A percentile compares a stretch with the other conserved stretches of the same genome.
phyloP scores from a whole-genome alignment of 805 yeast species.

The Wickerhamiella qilinensis region DNA sequence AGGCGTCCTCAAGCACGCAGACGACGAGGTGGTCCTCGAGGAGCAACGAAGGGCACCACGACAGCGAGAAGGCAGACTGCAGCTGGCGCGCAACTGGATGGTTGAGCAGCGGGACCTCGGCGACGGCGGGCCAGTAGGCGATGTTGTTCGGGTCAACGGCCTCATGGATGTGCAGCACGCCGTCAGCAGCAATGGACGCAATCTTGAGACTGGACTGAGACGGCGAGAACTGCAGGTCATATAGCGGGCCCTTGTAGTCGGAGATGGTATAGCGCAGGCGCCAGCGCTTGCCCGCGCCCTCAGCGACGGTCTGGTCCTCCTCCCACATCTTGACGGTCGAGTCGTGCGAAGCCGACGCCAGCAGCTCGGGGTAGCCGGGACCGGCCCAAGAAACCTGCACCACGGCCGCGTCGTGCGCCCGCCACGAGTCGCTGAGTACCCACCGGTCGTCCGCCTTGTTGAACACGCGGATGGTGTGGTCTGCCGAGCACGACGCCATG shows the following conservation, averaged over 20 bases:
- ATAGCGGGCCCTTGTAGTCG: slow-evolving; percentile 77
- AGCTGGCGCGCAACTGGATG: slow-evolving; percentile 64
- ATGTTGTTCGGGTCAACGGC: slow-evolving; percentile 82
- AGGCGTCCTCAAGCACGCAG: slow-evolving; percentile 75
- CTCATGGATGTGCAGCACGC: slow-evolving; percentile 69
- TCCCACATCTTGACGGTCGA: slow-evolving; percentile 83
- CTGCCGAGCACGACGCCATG: slow-evolving; percentile 88
- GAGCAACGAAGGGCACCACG: slow-evolving; percentile 85
- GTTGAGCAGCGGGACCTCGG: slow-evolving; percentile 44
- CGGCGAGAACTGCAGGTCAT: slow-evolving; percentile 83
- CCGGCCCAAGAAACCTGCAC: slow-evolving; percentile 82
- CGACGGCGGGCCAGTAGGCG: slow-evolving; percentile 61
- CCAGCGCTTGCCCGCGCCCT: slow-evolving; percentile 77
- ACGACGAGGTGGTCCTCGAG: slow-evolving; percentile 68
- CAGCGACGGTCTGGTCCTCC: slow-evolving; percentile 64
- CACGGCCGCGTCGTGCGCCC: slow-evolving; percentile 83
- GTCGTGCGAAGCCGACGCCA: slow-evolving; percentile 84
- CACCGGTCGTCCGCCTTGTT: slow-evolving; percentile 40
- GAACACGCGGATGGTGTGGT: slow-evolving; percentile 83
- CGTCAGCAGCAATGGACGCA: slow-evolving; percentile 83
- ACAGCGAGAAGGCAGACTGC: slow-evolving; percentile 70
- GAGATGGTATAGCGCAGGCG: slow-evolving; percentile 54
- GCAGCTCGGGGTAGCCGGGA: slow-evolving; percentile 78
- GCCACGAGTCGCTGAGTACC: slow-evolving; percentile 80
- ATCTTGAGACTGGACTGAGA: slow-evolving; percentile 62